These are phyloP conservation scores for Stagonosporopsis chrysanthemi DNA, from an alignment of 2,329 filamentous ascomycete genomes.

Conservation along the genomic window DNA sequence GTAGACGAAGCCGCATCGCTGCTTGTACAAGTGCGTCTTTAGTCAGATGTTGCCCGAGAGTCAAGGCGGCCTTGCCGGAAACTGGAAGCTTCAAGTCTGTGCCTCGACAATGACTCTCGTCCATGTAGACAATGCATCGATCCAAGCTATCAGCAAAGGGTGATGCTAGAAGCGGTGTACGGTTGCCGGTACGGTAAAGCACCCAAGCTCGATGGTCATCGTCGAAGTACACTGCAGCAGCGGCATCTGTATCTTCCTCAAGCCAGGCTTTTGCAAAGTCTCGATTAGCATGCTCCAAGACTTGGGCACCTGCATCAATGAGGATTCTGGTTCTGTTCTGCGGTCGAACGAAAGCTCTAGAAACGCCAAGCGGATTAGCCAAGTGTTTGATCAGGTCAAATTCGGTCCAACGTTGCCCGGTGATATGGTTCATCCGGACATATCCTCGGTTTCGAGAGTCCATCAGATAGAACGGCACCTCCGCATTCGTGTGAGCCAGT, in stretches of 20 bases:
- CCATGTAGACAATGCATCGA: slow-evolving; percentile 65
- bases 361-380: slow-evolving; percentile 4
- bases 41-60: slow-evolving; percentile 63
- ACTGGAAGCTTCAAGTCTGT: slow-evolving; percentile 65
- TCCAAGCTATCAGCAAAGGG: slow-evolving; percentile 63
- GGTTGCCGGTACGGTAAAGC: slow-evolving; percentile 48
- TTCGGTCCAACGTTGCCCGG: slow-evolving; percentile 54
- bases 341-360: neutral
- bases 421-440: slow-evolving; percentile 34
- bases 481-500: slow-evolving; percentile 67
- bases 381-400: slow-evolving; percentile 55
- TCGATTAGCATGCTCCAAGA: slow-evolving; percentile 67
- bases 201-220: slow-evolving; percentile 56
- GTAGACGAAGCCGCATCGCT: slow-evolving; percentile 70
- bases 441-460: slow-evolving; percentile 61
- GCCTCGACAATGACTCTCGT: slow-evolving; percentile 68
- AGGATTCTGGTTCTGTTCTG: slow-evolving; percentile 59
- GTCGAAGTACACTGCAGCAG: slow-evolving; percentile 64
- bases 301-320: slow-evolving; percentile 70
- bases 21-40: slow-evolving; percentile 72
- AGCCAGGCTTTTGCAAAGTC: slow-evolving; percentile 62
- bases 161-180: slow-evolving; percentile 59
- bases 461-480: slow-evolving; percentile 67
- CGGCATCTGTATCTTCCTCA: slow-evolving; percentile 52
- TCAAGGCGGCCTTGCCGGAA: slow-evolving; percentile 60